Percentiles rank a stretch among this genome's conserved stretches.
Conservation (phyloP, 768 basidiomycete species). For the Clitopilus hobsonii region DNA sequence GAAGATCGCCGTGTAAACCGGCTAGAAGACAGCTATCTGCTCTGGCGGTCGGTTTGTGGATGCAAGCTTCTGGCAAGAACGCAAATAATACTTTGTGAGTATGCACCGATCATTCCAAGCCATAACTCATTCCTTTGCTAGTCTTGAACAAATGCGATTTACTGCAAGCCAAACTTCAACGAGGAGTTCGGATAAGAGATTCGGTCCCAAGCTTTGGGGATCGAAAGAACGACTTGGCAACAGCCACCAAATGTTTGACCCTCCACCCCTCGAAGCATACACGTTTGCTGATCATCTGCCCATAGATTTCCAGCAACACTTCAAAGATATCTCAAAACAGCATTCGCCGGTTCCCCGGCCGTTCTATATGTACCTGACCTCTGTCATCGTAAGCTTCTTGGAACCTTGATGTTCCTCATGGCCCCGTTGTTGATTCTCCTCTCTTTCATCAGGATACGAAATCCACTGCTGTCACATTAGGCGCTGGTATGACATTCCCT, state of each 20-base stretch:
- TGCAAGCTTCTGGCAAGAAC: conserved; percentile 60
- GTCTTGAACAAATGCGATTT: conserved; percentile 73
- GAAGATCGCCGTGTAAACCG: conserved; percentile 70
- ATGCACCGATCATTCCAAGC: background rate
- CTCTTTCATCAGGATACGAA: conserved; percentile 56
- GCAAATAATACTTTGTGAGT: conserved; percentile 48
- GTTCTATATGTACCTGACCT: conserved; percentile 72
- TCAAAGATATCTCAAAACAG: conserved; percentile 65
- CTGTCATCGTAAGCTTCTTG: conserved; percentile 59
- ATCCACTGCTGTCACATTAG: conserved; percentile 67
- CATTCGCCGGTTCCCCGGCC: conserved; percentile 60
- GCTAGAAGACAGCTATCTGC: conserved; percentile 68
- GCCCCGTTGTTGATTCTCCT: conserved; percentile 3
- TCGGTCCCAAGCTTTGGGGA: conserved; percentile 73
- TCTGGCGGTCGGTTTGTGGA: conserved; percentile 73
- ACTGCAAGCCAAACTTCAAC: conserved; percentile 64
- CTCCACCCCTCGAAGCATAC: background rate
- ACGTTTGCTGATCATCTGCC: conserved; percentile 3
- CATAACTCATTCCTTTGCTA: conserved; percentile 11
- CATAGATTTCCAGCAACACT: conserved; percentile 75
- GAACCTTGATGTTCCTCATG: conserved; percentile 2
- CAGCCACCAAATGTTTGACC: conserved; percentile 65
- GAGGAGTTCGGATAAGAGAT: conserved; percentile 62
- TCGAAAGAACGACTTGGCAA: conserved; percentile 62
- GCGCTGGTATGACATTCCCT: conserved; percentile 40